These are phyloP conservation scores for Perilla frutescens DNA, from an alignment of 257 asterid genomes.

Conservation along the genomic window DNA sequence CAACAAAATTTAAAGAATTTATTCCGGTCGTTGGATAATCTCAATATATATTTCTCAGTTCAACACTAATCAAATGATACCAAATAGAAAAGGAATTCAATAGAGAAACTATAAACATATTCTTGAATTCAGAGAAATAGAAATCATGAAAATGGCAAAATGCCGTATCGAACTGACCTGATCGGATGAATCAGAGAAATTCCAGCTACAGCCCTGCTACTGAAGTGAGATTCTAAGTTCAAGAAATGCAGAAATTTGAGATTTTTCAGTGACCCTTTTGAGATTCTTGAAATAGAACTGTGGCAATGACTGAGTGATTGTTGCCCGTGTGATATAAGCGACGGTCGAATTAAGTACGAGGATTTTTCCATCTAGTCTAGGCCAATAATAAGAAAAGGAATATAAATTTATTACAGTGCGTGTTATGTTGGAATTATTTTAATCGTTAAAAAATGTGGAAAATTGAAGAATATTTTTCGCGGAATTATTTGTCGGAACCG, in stretches of 20 bases:
- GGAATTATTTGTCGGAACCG: conserved; percentile 5
- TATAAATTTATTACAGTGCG: background rate
- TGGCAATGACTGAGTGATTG: conserved; percentile 11
- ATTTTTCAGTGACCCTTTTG: conserved; percentile 44
- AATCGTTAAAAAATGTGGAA: background rate
- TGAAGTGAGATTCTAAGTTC: conserved; percentile 30
- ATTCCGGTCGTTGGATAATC: conserved; percentile 3
- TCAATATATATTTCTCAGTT: background rate
- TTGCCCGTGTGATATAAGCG: conserved; percentile 13
- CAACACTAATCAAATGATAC: conserved; percentile 7
- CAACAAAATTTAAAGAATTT: background rate
- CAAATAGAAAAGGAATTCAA: background rate
- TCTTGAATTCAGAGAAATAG: background rate
- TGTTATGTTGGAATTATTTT: background rate
- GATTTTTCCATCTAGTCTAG: conserved; percentile 41
- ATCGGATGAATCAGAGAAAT: conserved; percentile 36
- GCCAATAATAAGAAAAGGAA: background rate
- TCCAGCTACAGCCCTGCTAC: conserved; percentile 5
- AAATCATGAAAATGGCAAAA: background rate
- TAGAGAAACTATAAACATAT: background rate
- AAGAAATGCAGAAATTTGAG: conserved; percentile 31
- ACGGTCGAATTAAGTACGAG: conserved; percentile 13
- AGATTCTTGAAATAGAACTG: conserved; percentile 31
- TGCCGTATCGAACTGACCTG: conserved; percentile 51
- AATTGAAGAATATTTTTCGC: background rate